These are phyloP conservation scores for Tanacetum coccineum DNA, from an alignment of 129 eudicot species.

Conservation along the genomic window DNA sequence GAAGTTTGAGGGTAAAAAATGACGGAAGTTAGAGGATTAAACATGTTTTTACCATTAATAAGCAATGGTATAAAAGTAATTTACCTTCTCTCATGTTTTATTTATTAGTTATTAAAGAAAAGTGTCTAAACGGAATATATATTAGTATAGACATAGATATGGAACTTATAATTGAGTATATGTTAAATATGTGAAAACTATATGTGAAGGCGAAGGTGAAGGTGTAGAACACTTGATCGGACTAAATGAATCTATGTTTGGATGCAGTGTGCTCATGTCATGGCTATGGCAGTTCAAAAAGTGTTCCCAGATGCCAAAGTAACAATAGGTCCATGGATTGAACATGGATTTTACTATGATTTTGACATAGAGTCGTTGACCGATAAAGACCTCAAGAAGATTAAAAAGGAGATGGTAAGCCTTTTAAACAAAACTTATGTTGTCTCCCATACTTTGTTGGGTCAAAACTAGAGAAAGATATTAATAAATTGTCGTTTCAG, in stretches of 20 bases:
- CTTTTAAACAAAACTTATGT: conserved; percentile 7
- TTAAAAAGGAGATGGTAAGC: conserved; percentile 98
- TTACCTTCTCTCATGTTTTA: too few relatives aligned
- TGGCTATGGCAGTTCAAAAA: conserved; percentile 99
- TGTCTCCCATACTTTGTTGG: neutral
- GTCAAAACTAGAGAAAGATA: conserved; percentile 23
- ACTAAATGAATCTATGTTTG: conserved; percentile 17
- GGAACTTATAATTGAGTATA: too few relatives aligned
- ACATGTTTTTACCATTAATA: too few relatives aligned
- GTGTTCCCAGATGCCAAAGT: conserved; percentile 93
- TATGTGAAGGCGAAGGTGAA: neutral
- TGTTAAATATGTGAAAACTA: neutral
- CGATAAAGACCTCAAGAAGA: conserved; percentile 86
- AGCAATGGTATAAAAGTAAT: too few relatives aligned
- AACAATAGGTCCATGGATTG: conserved; percentile 99
- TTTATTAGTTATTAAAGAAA: neutral
- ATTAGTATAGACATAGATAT: neutral
- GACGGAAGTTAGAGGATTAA: too few relatives aligned
- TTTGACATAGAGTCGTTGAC: conserved; percentile 92
- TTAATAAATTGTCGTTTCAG: conserved; percentile 39
- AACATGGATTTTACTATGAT: conserved; percentile 93
- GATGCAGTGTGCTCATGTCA: conserved; percentile 99
- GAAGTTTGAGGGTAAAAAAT: too few relatives aligned
- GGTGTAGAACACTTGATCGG: conserved; percentile 9
- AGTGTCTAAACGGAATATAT: neutral